Evolutionary conservation across 768 basidiomycete genomes (phyloP).

Genomic region (Crepidotus variabilis): DNA sequence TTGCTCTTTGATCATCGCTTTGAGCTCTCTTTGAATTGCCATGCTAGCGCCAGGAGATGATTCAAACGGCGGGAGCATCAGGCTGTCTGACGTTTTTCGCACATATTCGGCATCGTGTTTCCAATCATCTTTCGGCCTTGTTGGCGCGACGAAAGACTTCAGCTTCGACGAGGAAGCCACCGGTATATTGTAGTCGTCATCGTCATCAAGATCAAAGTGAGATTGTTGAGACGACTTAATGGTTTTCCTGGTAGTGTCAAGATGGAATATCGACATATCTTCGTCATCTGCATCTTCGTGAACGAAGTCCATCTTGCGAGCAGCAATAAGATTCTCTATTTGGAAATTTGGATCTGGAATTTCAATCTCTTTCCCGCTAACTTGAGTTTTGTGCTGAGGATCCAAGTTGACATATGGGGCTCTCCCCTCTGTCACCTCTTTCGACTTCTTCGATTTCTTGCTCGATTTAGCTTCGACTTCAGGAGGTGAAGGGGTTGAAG

Average conservation of each 20-base stretch:
- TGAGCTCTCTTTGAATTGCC: slow-evolving; percentile 60
- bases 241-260: slow-evolving; percentile 15
- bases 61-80: slow-evolving; percentile 60
- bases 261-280: slow-evolving; percentile 43
- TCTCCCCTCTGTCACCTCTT: slow-evolving; percentile 13
- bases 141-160: slow-evolving; percentile 15
- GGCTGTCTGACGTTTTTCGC: slow-evolving; percentile 31
- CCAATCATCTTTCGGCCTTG: slow-evolving; percentile 45
- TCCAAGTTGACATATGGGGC: slow-evolving; percentile 45
- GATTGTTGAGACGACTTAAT: slow-evolving; percentile 13
- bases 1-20: slow-evolving; percentile 59
- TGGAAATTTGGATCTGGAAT: slow-evolving; percentile 60
- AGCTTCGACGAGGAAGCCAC: slow-evolving; percentile 12
- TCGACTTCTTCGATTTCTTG: slow-evolving; percentile 11
- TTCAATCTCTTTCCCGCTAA: slow-evolving; percentile 33
- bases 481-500: neutral
- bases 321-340: slow-evolving; percentile 43
- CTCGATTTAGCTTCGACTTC: slow-evolving; percentile 6
- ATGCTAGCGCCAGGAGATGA: slow-evolving; percentile 50
- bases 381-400: slow-evolving; percentile 39
- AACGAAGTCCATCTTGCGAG: slow-evolving; percentile 32
- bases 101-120: slow-evolving; percentile 51
- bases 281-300: slow-evolving; percentile 47
- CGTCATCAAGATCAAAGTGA: slow-evolving; percentile 25
- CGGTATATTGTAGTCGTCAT: slow-evolving; percentile 25